These are phyloP conservation scores for Primulina huaijiensis DNA, from an alignment of 257 asterid species.

Conservation along the genomic window DNA sequence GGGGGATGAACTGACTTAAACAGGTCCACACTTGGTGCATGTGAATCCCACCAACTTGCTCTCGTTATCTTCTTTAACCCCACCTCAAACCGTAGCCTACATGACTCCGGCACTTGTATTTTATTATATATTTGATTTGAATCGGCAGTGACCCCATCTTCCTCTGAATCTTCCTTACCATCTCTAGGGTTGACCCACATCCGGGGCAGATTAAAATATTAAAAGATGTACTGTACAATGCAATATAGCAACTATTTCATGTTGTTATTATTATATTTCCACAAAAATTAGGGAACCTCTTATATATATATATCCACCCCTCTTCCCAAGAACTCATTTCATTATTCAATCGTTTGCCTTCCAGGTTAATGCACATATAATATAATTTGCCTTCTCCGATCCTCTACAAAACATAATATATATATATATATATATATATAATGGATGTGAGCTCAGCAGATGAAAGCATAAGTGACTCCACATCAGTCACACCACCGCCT, in stretches of 20 bases:
- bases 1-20: conserved; percentile 52
- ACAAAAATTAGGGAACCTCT: conserved; percentile 9
- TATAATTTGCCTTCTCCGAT: neutral
- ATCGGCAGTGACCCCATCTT: conserved; percentile 23
- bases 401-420: too few species aligned
- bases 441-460: conserved; percentile 55
- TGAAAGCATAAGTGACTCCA: conserved; percentile 54
- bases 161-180: conserved; percentile 74
- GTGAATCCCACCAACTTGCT: conserved; percentile 56
- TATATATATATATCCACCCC: conserved; percentile 25
- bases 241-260: conserved; percentile 10
- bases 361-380: neutral
- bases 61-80: conserved; percentile 20
- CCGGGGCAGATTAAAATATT: neutral
- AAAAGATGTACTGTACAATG: neutral
- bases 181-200: conserved; percentile 69
- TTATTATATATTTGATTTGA: neutral
- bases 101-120: neutral
- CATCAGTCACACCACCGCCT: conserved; percentile 33
- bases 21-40: conserved; percentile 50
- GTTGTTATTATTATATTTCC: conserved; percentile 18
- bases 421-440: neutral
- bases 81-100: neutral
- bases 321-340: conserved; percentile 25
- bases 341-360: neutral